Conservation (phyloP, 73 alveolate genomes). For the Paramecium biaurelia region DNA sequence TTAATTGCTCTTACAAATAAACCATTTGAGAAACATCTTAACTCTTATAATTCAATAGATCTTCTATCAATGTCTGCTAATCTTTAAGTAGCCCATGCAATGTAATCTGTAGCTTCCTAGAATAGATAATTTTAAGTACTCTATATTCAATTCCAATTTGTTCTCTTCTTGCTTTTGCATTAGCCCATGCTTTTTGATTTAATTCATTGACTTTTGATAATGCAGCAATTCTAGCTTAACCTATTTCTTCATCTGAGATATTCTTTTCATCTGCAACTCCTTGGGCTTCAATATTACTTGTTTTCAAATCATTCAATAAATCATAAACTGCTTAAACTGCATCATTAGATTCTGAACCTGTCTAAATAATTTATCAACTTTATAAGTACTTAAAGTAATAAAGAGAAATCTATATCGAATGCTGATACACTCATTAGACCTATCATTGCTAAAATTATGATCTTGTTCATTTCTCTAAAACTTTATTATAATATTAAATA, state of each 20-base stretch:
- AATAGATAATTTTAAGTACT: neutral
- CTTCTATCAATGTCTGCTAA: constrained; percentile 47
- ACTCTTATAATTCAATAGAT: constrained; percentile 34
- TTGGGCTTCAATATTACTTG: constrained; percentile 38
- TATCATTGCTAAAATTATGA: neutral
- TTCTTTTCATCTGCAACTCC: constrained; percentile 36
- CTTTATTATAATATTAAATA: neutral
- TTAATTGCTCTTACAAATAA: constrained; percentile 23
- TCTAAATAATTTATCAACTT: neutral
- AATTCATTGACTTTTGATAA: constrained; percentile 34
- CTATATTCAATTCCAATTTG: constrained; percentile 35
- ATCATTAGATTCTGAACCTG: constrained; percentile 51
- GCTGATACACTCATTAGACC: neutral
- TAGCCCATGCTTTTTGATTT: constrained; percentile 11
- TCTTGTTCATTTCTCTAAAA: neutral
- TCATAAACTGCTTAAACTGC: constrained; percentile 51
- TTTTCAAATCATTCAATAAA: constrained; percentile 37
- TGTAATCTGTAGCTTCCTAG: constrained; percentile 25
- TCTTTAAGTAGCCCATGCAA: constrained; percentile 49
- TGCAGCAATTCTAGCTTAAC: constrained; percentile 28
- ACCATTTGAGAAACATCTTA: constrained; percentile 46
- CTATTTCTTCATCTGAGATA: constrained; percentile 43
- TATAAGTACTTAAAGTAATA: neutral
- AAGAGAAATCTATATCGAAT: neutral
- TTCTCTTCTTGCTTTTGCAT: constrained; percentile 38